These are phyloP conservation scores for Kwoniella dejecticola DNA, from an alignment of 768 basidiomycete species.

Conservation along the genomic window DNA sequence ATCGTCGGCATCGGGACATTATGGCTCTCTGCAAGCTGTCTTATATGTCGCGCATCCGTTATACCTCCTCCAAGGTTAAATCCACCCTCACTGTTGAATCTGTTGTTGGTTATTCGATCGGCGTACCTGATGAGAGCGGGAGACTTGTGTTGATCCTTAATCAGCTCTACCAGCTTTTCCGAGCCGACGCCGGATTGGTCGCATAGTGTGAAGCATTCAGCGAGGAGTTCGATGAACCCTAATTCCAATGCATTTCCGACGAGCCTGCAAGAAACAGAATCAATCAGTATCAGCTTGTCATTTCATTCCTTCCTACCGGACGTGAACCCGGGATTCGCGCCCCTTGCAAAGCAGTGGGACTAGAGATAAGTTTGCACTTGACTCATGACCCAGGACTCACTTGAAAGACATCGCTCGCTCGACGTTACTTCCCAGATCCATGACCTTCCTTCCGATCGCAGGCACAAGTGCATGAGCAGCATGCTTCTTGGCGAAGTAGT, in stretches of 20 bases:
- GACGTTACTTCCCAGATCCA: constrained; percentile 80
- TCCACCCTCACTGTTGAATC: constrained; percentile 72
- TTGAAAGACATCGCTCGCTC: constrained; percentile 62
- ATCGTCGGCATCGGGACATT: constrained; percentile 55
- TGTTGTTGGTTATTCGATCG: constrained; percentile 65
- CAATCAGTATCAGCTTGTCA: not conserved
- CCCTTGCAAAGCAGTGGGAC: too few relatives aligned
- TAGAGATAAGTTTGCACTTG: too few relatives aligned
- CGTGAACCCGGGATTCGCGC: too few relatives aligned
- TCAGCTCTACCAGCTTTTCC: constrained; percentile 56
- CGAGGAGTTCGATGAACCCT: constrained; percentile 73
- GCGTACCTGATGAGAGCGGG: constrained; percentile 60
- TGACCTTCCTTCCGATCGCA: constrained; percentile 68
- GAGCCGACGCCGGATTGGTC: constrained; percentile 80
- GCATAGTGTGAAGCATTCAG: constrained; percentile 79
- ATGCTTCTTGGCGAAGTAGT: constrained; percentile 78
- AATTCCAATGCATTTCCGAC: constrained; percentile 78
- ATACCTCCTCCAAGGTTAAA: constrained; percentile 85
- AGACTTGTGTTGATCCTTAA: constrained; percentile 69
- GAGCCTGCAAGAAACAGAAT: constrained; percentile 62
- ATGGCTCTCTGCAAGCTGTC: constrained; percentile 65
- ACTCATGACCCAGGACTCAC: constrained; percentile 57
- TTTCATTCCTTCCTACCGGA: too few relatives aligned
- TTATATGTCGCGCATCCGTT: constrained; percentile 72
- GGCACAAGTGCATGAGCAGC: constrained; percentile 77